These are phyloP conservation scores for Ophiocordyceps polyrhachis-furcata DNA, from an alignment of 2,329 filamentous ascomycete genomes.

Conservation along the genomic window DNA sequence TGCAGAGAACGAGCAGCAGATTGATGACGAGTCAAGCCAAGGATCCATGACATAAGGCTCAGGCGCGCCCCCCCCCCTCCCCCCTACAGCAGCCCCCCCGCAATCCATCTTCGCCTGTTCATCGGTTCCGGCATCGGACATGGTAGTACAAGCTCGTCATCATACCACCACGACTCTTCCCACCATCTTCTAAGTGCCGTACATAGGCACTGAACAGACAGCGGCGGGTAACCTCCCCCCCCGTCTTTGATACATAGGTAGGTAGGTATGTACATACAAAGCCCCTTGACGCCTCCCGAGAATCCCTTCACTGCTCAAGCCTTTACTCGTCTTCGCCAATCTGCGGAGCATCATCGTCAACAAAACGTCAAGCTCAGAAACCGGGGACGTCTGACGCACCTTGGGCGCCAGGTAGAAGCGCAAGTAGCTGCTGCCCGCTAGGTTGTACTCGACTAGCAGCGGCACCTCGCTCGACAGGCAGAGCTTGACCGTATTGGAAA, in stretches of 20 bases:
- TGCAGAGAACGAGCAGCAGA: no score
- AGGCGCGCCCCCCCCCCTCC: no score
- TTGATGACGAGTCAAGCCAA: no score
- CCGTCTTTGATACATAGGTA: neutral
- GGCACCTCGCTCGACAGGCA: constrained; percentile 94
- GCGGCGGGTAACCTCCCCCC: neutral
- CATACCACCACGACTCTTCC: neutral
- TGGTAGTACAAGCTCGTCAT: neutral
- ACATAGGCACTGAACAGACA: neutral
- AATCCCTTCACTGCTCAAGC: neutral
- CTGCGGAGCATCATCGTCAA: constrained; percentile 6
- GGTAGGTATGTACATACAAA: no score
- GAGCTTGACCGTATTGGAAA: constrained; percentile 71
- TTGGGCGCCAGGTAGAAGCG: constrained; percentile 97
- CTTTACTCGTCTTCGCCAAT: constrained; percentile 22
- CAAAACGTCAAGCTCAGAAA: neutral
- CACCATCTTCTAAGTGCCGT: no score
- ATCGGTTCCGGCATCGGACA: neutral
- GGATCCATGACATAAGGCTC: neutral
- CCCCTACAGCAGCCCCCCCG: no score
- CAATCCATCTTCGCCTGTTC: no score
- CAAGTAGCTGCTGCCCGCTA: constrained; percentile 70
- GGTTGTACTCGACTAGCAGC: constrained; percentile 77
- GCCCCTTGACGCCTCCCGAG: neutral
- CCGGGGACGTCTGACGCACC: constrained; percentile 36